These are phyloP conservation scores for Gynochthodes officinalis DNA, from an alignment of 257 asterid species.

Conservation along the genomic window DNA sequence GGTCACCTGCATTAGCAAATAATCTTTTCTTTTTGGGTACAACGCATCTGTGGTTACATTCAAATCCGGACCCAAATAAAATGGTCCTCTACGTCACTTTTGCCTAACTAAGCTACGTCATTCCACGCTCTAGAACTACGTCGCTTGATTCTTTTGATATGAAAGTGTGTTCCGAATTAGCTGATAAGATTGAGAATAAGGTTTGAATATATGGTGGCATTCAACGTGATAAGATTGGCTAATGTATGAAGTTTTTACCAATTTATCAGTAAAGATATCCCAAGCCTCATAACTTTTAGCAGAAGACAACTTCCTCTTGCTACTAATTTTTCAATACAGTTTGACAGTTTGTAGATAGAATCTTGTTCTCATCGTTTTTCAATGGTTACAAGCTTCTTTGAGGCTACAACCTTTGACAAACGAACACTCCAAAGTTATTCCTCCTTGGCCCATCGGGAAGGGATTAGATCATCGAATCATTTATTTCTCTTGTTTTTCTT, in stretches of 20 bases:
- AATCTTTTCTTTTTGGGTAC: neutral
- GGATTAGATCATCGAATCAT: no score
- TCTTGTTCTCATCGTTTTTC: neutral
- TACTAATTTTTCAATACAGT: neutral
- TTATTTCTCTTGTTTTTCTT: no score
- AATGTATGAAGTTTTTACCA: no score
- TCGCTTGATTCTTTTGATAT: neutral
- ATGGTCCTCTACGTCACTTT: neutral
- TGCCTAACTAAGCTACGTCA: conserved; percentile 11
- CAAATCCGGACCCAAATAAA: conserved; percentile 2
- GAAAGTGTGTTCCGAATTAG: neutral
- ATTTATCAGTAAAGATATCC: no score
- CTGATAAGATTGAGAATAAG: neutral
- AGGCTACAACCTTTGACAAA: neutral
- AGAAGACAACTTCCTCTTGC: neutral
- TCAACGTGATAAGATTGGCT: no score
- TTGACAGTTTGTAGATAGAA: neutral
- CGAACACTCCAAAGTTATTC: neutral
- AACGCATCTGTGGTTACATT: no score
- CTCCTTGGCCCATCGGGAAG: neutral
- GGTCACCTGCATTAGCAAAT: conserved; percentile 2
- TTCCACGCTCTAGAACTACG: conserved; percentile 2
- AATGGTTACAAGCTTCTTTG: neutral
- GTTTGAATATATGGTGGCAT: neutral
- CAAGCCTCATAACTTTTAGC: no score